A percentile compares a stretch with the other conserved stretches of the same genome.
These are phyloP conservation scores for Castanopsis chinensis DNA, from an alignment of 306 rosid genomes.

Conservation along the genomic window DNA sequence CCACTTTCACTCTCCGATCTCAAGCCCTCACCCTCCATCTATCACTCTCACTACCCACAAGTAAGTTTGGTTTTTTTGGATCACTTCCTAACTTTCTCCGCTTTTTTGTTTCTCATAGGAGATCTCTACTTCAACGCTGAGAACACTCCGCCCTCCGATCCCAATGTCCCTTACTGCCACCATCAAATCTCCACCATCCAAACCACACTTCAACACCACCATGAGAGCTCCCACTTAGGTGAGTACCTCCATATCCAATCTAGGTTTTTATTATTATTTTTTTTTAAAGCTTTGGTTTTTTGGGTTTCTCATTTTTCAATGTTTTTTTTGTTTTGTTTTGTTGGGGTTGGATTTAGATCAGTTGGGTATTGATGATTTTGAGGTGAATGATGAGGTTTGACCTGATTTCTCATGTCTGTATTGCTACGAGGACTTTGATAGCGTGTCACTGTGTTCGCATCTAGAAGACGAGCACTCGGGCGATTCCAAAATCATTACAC, in stretches of 20 bases:
- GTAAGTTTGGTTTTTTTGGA: too few relatives aligned
- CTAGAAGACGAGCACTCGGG: constrained; percentile 90
- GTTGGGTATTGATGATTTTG: constrained; percentile 82
- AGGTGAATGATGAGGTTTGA: constrained; percentile 80
- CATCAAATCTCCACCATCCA: too few relatives aligned
- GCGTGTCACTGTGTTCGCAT: constrained; percentile 80
- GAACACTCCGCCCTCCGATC: too few relatives aligned
- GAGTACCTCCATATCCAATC: background rate
- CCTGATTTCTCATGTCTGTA: constrained; percentile 88
- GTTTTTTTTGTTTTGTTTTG: background rate
- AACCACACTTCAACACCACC: constrained; percentile 54
- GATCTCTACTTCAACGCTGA: too few relatives aligned
- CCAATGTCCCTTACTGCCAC: too few relatives aligned
- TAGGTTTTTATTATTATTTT: background rate
- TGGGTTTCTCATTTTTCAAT: background rate
- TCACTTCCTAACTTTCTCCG: too few relatives aligned
- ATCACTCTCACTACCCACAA: too few relatives aligned
- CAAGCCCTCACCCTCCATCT: too few relatives aligned
- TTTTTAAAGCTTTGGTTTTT: background rate
- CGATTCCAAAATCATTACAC: constrained; percentile 81
- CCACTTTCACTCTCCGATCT: too few relatives aligned
- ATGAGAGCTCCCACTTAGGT: constrained; percentile 78
- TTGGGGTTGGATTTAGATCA: constrained; percentile 51
- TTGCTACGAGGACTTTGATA: constrained; percentile 88
- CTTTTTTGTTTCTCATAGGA: too few relatives aligned